Evolutionary conservation across 2,329 filamentous ascomycete species (phyloP).

Genomic region (Pseudogymnoascus sp.): DNA sequence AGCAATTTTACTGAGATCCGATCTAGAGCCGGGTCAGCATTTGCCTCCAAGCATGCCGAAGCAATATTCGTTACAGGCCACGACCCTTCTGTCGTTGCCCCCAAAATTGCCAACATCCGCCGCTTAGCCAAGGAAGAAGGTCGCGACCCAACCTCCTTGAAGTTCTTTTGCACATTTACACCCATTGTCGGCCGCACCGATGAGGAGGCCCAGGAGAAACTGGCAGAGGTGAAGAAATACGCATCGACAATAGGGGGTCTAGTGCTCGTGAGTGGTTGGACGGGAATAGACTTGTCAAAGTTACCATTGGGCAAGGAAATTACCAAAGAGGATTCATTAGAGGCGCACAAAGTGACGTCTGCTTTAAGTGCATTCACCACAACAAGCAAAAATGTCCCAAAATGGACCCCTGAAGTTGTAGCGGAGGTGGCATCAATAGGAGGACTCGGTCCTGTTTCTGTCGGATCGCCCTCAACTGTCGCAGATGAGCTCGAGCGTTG

Average conservation of each 20-base stretch:
- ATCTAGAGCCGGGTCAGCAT: constrained; percentile 50
- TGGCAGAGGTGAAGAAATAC: constrained; percentile 51
- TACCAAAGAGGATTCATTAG: constrained; percentile 44
- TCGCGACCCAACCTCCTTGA: constrained; percentile 52
- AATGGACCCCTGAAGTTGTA: constrained; percentile 64
- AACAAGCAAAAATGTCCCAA: constrained; percentile 38
- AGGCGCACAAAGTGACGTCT: constrained; percentile 43
- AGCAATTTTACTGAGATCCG: constrained; percentile 41
- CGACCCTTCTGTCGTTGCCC: constrained; percentile 49
- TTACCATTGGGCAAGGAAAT: constrained; percentile 51
- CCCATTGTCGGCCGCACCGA: constrained; percentile 58
- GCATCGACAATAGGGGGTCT: constrained; percentile 58
- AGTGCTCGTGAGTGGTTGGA: constrained; percentile 66
- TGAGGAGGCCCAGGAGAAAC: constrained; percentile 57
- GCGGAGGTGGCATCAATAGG: constrained; percentile 61
- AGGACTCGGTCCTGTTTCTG: constrained; percentile 49
- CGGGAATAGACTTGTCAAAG: constrained; percentile 54
- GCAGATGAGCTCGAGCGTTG: constrained; percentile 61
- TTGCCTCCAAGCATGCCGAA: constrained; percentile 62
- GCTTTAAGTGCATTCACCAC: constrained; percentile 42
- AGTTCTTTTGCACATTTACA: constrained; percentile 59
- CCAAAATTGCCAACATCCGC: constrained; percentile 54
- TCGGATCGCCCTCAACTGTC: constrained; percentile 43
- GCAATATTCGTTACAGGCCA: constrained; percentile 62
- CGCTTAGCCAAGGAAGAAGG: constrained; percentile 44